Evolutionary conservation across 805 yeast genomes (phyloP).

Genomic region (Cyberlindnera mycetangii): DNA sequence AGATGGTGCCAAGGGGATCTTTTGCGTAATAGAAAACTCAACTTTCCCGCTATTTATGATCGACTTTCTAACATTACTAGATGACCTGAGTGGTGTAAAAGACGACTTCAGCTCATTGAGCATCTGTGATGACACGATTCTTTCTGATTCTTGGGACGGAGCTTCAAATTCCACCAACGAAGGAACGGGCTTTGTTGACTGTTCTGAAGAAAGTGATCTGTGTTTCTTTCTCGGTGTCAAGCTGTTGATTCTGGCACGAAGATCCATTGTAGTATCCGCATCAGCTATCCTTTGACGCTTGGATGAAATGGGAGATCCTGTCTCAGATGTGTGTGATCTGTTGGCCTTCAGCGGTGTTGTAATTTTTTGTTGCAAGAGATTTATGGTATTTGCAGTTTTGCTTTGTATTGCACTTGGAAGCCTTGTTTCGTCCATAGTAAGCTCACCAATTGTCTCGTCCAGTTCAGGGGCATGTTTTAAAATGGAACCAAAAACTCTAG

Average conservation of each 20-base stretch:
- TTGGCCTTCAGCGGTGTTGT: slow-evolving; percentile 26
- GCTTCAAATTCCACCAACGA: not conserved
- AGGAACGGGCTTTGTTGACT: not conserved
- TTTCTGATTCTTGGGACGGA: not conserved
- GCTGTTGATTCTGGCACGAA: slow-evolving; percentile 26
- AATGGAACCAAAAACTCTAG: slow-evolving; percentile 12
- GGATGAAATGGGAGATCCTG: slow-evolving; percentile 29
- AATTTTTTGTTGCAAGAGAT: not conserved
- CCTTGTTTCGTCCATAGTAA: slow-evolving; percentile 15
- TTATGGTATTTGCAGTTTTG: not conserved
- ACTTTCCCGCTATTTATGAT: slow-evolving; percentile 16
- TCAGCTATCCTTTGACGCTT: slow-evolving; percentile 17
- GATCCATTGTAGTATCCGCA: slow-evolving; percentile 13
- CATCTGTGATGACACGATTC: slow-evolving; percentile 8
- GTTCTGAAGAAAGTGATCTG: slow-evolving; percentile 7
- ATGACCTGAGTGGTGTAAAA: slow-evolving; percentile 27
- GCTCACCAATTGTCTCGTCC: slow-evolving; percentile 1
- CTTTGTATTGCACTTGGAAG: slow-evolving; percentile 1
- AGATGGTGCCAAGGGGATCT: slow-evolving; percentile 24
- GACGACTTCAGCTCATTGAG: slow-evolving; percentile 19
- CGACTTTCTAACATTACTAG: slow-evolving; percentile 16
- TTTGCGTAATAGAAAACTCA: slow-evolving; percentile 18
- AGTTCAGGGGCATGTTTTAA: not conserved
- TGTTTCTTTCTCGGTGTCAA: slow-evolving; percentile 26
- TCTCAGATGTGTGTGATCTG: slow-evolving; percentile 30